phyloP scores from a whole-genome alignment of 495 filamentous ascomycete species.

The Halenospora varia region DNA sequence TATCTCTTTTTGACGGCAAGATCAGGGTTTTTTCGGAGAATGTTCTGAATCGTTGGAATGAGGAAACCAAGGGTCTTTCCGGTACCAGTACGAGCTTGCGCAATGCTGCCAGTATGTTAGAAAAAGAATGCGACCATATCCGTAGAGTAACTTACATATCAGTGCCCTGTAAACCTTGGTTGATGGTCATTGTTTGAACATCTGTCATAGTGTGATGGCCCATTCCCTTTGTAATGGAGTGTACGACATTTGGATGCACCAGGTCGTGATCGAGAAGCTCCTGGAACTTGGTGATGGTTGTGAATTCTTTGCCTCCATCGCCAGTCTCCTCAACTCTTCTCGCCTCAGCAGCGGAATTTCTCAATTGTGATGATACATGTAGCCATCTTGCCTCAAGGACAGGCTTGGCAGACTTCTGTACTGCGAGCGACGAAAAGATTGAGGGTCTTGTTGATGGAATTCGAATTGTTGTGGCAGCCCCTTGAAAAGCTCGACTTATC shows the following conservation, averaged over 20 bases:
- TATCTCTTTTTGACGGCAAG: conserved; percentile 31
- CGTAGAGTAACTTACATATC: conserved; percentile 69
- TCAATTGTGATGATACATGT: conserved; percentile 27
- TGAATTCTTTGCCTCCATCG: not conserved
- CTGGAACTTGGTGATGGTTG: conserved; percentile 58
- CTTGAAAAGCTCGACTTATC: conserved; percentile 15
- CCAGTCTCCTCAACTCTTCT: not conserved
- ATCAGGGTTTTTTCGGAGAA: conserved; percentile 55
- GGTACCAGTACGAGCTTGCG: conserved; percentile 84
- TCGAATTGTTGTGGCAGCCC: conserved; percentile 10
- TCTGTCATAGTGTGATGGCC: conserved; percentile 82
- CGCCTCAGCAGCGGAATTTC: conserved; percentile 16
- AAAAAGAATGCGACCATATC: conserved; percentile 3
- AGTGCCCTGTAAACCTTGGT: conserved; percentile 65
- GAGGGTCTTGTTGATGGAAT: conserved; percentile 22
- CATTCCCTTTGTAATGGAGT: conserved; percentile 70
- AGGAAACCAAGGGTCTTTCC: conserved; percentile 87
- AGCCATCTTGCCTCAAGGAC: conserved; percentile 25
- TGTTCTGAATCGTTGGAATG: conserved; percentile 68
- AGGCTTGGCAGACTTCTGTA: not conserved
- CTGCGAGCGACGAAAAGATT: conserved; percentile 14
- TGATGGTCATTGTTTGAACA: conserved; percentile 83
- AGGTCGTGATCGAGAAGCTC: conserved; percentile 60
- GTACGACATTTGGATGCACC: conserved; percentile 61
- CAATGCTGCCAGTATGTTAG: conserved; percentile 53